Evolutionary conservation across 139 green algal genomes (phyloP), one percentile per base, ranked within the genome.

Genomic region (Haematococcus lacustris): DNA sequence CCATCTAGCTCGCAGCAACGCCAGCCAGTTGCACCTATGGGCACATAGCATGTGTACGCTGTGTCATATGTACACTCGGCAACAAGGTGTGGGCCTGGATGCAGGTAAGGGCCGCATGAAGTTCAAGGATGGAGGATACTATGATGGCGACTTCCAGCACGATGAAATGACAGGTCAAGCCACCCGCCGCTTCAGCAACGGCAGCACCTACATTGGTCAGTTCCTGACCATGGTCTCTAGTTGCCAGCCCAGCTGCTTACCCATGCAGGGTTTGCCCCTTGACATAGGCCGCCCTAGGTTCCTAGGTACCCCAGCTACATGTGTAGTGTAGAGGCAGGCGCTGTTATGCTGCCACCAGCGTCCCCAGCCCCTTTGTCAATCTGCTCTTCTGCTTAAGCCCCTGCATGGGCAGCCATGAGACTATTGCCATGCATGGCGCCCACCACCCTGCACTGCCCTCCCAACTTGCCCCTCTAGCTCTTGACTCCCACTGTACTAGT

Each of bases 91-190:
- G n/a, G n/a, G n/a, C n/a, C n/a, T n/a, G n/a, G n/a, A 60, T 43
- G n/a, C 71, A 82, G 77, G 77, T 32, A 51, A 63, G 25, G 77
- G 77, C 33, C 73, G 74, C 51, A 68, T 83, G 30, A 65, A 30
- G 39, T 79, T 83, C 60, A 66, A 70, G 1, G 77, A 83, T 37
- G 77, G 77, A 25, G 61, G 68, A 37, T 79, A 57, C 47, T 83
- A 79, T 40, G 71, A 76, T n/a, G 71, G 71, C 40, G 3, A 59
- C 40, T 76, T 76, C 34, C 9, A 57, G 5, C 21, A 76, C 32
- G 61, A 76, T 28, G 71, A 76, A n/a, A 76, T 76, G 40, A 38
- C 71, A 6, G 71, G 71, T 3, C 33, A 71, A 2, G 78, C 74
- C 51, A 75, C 71, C 2, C 71, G 78, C 25, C 37, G 57, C 21